Evolutionary conservation across 225 moss, liverwort and hornwort genomes (phyloP), one percentile per base, ranked within the genome.

Genomic region (Asterella californica): DNA sequence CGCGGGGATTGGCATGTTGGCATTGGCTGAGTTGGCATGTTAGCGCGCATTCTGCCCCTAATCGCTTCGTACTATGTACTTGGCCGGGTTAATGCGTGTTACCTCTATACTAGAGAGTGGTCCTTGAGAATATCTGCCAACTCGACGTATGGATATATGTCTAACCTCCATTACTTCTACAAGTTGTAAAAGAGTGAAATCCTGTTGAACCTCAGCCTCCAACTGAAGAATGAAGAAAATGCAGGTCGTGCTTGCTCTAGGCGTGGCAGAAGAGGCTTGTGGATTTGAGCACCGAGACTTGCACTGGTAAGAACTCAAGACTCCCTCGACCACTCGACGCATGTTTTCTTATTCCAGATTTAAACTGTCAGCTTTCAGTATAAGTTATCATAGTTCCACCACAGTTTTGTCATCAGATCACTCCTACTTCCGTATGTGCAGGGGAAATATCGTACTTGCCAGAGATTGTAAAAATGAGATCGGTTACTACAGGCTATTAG

Each of bases 281-380:
- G 89, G 93, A 48, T 99, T 99, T 85, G 99, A 99, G 88, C 99
- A 99, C 78, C 91, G 99, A 79, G 99, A 99, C 84, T 89, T 99
- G 79, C 99, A 99, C 85, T 99, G 99, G 99, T 93, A 79, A 48
- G 73, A 27, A 34, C 17, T 62, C 53, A 34, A 27, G 18, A 24
- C 11, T 63, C 45, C 60, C 19, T 63, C 11, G 37, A 65, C 15
- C 48, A 48, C 18, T 8, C n/a, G 0, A 57, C 21, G 22, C 12
- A 10, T 17, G n/a, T 46, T 49, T 72, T 29, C 42, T 15, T 6
- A n/a, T 64, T 27, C 15, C 17, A 15, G 47, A 12, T 42, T 45
- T 71, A 42, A 71, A 25, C 0, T 45, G 15, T 25, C n/a, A 45
- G 46, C 47, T 45, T 71, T 47, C 24, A 46, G 5, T 9, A 45